These are phyloP conservation scores for Diaporthe sp. DNA, from an alignment of 2,329 filamentous ascomycete species.

Conservation along the genomic window DNA sequence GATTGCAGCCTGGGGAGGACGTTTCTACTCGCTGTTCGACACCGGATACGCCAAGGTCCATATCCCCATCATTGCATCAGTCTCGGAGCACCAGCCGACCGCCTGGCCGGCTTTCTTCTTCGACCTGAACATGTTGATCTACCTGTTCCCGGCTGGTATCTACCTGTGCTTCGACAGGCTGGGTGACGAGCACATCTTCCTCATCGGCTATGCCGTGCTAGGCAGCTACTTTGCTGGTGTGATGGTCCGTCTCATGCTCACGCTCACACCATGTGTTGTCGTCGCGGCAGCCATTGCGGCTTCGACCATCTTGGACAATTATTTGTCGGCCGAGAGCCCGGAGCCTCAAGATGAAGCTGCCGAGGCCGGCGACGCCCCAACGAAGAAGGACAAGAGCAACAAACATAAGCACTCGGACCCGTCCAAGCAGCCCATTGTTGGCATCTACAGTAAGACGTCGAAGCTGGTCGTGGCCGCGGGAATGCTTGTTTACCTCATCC, in stretches of 20 bases:
- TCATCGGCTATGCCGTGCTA: constrained; percentile 96
- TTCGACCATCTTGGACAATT: constrained; percentile 90
- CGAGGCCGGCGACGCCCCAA: constrained; percentile 63
- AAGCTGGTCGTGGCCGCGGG: constrained; percentile 82
- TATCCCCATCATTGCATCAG: constrained; percentile 99
- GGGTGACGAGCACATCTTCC: constrained; percentile 95
- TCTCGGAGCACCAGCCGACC: constrained; percentile 98
- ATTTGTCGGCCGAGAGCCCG: constrained; percentile 77
- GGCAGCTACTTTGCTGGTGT: constrained; percentile 98
- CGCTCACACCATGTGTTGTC: constrained; percentile 94
- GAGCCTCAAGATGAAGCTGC: constrained; percentile 59
- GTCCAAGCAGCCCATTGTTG: constrained; percentile 79
- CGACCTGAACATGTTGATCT: constrained; percentile 97
- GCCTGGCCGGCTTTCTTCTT: constrained; percentile 99
- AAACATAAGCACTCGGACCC: constrained; percentile 74
- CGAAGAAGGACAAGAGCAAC: constrained; percentile 62
- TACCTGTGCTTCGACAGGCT: constrained; percentile 98
- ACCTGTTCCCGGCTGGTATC: constrained; percentile 98
- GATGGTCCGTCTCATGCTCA: constrained; percentile 99
- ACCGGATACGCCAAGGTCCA: constrained; percentile 99
- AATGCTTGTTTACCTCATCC: constrained; percentile 83
- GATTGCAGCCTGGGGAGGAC: constrained; percentile 97
- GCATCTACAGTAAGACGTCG: constrained; percentile 84
- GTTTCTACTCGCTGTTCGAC: constrained; percentile 99
- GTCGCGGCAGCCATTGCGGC: constrained; percentile 90